Conservation (phyloP, 2,329 filamentous ascomycete genomes). For the Aspergillus niger region DNA sequence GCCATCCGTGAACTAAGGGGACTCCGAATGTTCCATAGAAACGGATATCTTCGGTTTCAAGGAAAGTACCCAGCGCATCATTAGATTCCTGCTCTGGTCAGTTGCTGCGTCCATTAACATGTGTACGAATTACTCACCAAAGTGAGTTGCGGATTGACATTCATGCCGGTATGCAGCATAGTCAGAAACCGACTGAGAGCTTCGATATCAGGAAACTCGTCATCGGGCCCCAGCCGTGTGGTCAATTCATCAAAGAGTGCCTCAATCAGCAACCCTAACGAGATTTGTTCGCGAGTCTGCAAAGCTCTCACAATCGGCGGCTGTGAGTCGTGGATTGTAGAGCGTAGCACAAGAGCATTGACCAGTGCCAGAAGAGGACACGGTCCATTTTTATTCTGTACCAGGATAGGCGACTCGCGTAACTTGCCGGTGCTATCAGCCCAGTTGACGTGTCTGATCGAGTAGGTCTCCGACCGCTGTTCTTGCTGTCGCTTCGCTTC, state of each 20-base stretch:
- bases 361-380: conserved; percentile 91
- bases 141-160: conserved; percentile 89
- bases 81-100: conserved; percentile 32
- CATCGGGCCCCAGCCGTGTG: conserved; percentile 68
- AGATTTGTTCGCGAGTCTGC: conserved; percentile 80
- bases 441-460: conserved; percentile 91
- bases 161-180: conserved; percentile 93
- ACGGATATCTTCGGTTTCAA: conserved; percentile 83
- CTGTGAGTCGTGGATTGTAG: conserved; percentile 65
- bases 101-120: conserved; percentile 31
- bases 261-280: conserved; percentile 79
- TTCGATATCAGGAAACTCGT: conserved; percentile 77
- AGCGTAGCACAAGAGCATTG: conserved; percentile 85
- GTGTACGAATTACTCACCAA: conserved; percentile 44
- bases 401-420: conserved; percentile 79
- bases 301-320: conserved; percentile 78
- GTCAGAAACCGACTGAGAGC: conserved; percentile 87
- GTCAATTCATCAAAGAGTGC: conserved; percentile 93
- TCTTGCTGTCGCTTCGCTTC: conserved; percentile 40
- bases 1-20: conserved; percentile 90
- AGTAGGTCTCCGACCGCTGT: conserved; percentile 75
- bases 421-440: conserved; percentile 67
- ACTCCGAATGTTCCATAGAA: conserved; percentile 88
- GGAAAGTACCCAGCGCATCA: conserved; percentile 70
- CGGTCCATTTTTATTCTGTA: conserved; percentile 92